Base-by-base conservation (phyloP, 257 asterid genomes). In the Nicotiana tomentosiformis region DNA sequence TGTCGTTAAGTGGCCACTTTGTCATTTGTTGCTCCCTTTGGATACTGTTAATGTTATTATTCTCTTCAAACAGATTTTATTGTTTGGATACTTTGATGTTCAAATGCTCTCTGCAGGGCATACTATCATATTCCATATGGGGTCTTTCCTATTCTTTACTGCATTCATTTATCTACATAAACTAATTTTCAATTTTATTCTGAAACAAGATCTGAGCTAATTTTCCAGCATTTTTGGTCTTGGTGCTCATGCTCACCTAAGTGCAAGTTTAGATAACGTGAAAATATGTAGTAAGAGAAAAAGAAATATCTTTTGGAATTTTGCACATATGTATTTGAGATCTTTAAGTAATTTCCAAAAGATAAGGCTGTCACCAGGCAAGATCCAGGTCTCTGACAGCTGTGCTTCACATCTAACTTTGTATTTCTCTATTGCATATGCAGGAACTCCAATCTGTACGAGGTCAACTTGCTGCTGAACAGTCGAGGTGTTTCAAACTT, bases 381-480 rank as follows among this genome's bases (percentile, higher is more conserved):
- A 16, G n/a, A 70, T 7, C 78, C 78, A 70, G 46, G 46, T 39
- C 46, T 39, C 46, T 7, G 10, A 43, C 49, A 43, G 49, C 46
- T 39, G 46, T 39, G 46, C 46, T 1, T 39, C 46, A 39, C 46
- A 39, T 39, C 46, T 43, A 43, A 43, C 49, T 43, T 43, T 43
- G 11, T 7, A 43, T 43, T 43, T 43, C 11, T 43, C 49, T 43
- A 43, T 43, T 43, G 46, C 46, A 39, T 66, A 49, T 81, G 51
- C 95, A 96, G 99, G 98, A 96, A 85, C 97, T 96, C 81, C 99
- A 94, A 83, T 93, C 97, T 55, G 92, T 92, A 78, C 92, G 98
- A 68, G 94, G 98, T 82, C 99, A 93, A 88, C 97, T 96, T 86
- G 97, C 93, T 69, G 90, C 95, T 84, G 99, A 96, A 88, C 99